Percentiles rank a stretch among this genome's conserved stretches.
phyloP scores from a whole-genome alignment of 441 rosid genomes.

The Omphalea diandra region DNA sequence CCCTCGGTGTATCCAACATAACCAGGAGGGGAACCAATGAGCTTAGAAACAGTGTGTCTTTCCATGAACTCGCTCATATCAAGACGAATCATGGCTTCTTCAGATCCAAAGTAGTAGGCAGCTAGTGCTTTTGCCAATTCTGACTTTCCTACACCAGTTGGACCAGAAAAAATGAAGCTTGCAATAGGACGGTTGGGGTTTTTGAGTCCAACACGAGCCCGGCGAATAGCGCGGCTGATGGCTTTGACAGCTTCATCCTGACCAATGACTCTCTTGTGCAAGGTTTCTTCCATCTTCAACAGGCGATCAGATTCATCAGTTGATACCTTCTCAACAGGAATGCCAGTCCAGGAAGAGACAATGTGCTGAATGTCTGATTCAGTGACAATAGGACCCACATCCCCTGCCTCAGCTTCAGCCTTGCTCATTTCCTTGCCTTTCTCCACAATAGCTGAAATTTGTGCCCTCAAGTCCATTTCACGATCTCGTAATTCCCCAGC shows the following conservation, averaged over 20 bases:
- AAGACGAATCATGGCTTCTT: slow-evolving; percentile 94
- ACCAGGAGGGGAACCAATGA: slow-evolving; percentile 98
- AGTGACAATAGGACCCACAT: slow-evolving; percentile 76
- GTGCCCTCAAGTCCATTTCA: slow-evolving; percentile 93
- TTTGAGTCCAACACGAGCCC: slow-evolving; percentile 98
- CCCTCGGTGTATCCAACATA: slow-evolving; percentile 98
- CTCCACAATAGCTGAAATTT: slow-evolving; percentile 75
- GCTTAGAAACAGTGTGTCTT: slow-evolving; percentile 93
- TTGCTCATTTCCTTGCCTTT: slow-evolving; percentile 95
- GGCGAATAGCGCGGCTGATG: slow-evolving; percentile 90
- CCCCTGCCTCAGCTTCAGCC: slow-evolving; percentile 91
- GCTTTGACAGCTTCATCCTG: slow-evolving; percentile 99
- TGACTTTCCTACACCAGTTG: slow-evolving; percentile 99
- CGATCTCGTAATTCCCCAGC: slow-evolving; percentile 94
- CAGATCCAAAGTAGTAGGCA: slow-evolving; percentile 93
- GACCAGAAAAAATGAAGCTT: slow-evolving; percentile 98
- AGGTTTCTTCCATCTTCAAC: slow-evolving; percentile 93
- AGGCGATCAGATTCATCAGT: slow-evolving; percentile 94
- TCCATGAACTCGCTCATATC: slow-evolving; percentile 99
- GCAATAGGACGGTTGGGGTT: slow-evolving; percentile 96
- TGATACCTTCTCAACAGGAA: slow-evolving; percentile 97
- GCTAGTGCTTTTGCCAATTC: slow-evolving; percentile 96
- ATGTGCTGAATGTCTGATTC: slow-evolving; percentile 95
- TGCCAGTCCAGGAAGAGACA: slow-evolving; percentile 95
- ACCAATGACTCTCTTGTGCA: slow-evolving; percentile 88